phyloP scores from a whole-genome alignment of 1,284 basidiomycete genomes.

The Caloboletus firmus region DNA sequence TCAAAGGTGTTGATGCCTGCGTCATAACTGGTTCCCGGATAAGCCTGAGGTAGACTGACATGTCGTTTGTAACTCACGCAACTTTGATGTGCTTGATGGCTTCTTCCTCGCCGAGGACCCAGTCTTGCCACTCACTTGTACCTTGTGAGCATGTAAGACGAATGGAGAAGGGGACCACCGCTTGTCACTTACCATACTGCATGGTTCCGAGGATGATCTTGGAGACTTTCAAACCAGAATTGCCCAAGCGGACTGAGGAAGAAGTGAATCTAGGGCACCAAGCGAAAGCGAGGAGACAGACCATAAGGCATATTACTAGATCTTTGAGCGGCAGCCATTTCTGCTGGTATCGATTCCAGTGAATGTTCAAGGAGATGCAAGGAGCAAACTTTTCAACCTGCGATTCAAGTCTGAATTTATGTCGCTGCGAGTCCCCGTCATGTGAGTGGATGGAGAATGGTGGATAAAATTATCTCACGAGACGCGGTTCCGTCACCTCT shows the following conservation, averaged over 20 bases:
- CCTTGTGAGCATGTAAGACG: constrained; percentile 2
- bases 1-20: constrained; percentile 69
- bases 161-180: not conserved
- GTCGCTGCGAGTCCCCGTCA: not conserved
- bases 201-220: constrained; percentile 45
- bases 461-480: constrained; percentile 10
- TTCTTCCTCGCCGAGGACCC: constrained; percentile 57
- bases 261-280: not conserved
- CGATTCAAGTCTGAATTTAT: constrained; percentile 5
- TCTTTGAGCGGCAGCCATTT: constrained; percentile 1
- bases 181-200: constrained; percentile 39
- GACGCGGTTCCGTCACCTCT: not conserved
- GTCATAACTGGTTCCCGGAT: constrained; percentile 40
- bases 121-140: constrained; percentile 42
- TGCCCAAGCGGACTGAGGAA: constrained; percentile 43
- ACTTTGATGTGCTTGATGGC: constrained; percentile 55
- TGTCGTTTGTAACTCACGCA: constrained; percentile 36
- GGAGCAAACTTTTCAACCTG: not conserved
- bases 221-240: constrained; percentile 49
- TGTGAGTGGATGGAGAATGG: not conserved
- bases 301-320: constrained; percentile 25
- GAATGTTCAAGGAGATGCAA: not conserved
- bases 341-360: not conserved
- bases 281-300: not conserved
- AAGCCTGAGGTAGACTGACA: not conserved